A percentile compares a stretch with the other conserved stretches of the same genome.
These are phyloP conservation scores for Suillus subalutaceus DNA, from an alignment of 768 basidiomycete genomes.

Conservation along the genomic window DNA sequence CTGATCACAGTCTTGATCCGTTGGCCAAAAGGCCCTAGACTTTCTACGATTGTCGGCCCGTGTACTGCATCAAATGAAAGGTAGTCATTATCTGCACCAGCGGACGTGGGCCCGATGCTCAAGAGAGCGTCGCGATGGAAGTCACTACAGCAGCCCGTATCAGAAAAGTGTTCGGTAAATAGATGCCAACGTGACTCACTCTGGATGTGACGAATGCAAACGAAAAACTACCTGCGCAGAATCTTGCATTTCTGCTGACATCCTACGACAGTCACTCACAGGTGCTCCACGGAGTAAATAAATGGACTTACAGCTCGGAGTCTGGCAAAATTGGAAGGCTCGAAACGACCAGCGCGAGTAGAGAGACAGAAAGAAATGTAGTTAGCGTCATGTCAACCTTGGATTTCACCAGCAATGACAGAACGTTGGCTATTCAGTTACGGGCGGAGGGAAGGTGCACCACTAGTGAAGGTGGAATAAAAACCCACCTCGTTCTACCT, in stretches of 20 bases:
- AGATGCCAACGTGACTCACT: background rate
- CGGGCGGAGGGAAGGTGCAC: background rate
- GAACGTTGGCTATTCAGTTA: background rate
- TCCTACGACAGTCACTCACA: background rate
- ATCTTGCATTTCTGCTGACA: background rate
- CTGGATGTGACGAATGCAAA: background rate
- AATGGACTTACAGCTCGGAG: slow-evolving; percentile 32
- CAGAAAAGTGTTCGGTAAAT: background rate
- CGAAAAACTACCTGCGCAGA: background rate
- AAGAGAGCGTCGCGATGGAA: background rate
- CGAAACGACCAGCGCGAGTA: slow-evolving; percentile 48
- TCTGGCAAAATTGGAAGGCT: slow-evolving; percentile 40
- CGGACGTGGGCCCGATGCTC: background rate
- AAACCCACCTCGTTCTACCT: background rate
- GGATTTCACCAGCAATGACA: background rate
- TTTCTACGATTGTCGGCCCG: background rate
- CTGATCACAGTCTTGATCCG: background rate
- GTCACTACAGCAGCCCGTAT: background rate
- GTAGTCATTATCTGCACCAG: background rate
- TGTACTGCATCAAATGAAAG: background rate
- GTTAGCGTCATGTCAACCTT: slow-evolving; percentile 36
- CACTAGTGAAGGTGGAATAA: background rate
- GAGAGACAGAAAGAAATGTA: slow-evolving; percentile 40
- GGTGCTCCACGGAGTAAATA: background rate
- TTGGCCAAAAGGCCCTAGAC: background rate